Percentiles rank a stretch among this genome's conserved stretches.
phyloP scores from a whole-genome alignment of 768 basidiomycete species.

The Lactarius deliciosus region DNA sequence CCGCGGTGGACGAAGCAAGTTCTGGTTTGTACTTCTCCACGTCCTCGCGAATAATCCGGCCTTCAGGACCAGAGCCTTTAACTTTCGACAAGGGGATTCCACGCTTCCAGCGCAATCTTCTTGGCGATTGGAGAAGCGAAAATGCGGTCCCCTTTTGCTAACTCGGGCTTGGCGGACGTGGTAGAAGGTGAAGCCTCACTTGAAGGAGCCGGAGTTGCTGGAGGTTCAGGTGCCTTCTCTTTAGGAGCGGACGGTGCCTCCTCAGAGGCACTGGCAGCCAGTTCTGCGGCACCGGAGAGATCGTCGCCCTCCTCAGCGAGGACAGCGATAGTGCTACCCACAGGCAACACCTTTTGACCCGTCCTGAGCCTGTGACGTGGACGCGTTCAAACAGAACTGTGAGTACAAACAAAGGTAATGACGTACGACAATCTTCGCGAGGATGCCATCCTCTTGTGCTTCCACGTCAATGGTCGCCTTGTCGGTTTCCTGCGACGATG shows the following conservation, averaged over 20 bases:
- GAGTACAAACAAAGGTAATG: neutral
- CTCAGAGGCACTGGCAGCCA: constrained; percentile 64
- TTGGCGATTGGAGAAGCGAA: constrained; percentile 96
- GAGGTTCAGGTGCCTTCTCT: constrained; percentile 44
- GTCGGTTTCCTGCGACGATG: constrained; percentile 83
- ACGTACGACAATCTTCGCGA: constrained; percentile 95
- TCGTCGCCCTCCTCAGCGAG: constrained; percentile 96
- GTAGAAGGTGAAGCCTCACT: constrained; percentile 39
- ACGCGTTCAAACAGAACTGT: constrained; percentile 9
- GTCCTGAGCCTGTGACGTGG: constrained; percentile 58
- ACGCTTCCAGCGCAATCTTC: constrained; percentile 93
- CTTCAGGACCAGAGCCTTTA: constrained; percentile 91
- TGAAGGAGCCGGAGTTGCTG: constrained; percentile 40
- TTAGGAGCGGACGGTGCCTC: constrained; percentile 38
- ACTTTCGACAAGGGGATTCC: constrained; percentile 88
- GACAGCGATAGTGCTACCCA: constrained; percentile 89
- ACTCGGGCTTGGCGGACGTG: constrained; percentile 51
- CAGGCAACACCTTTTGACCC: constrained; percentile 83
- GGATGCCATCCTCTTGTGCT: constrained; percentile 94
- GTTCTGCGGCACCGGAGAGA: constrained; percentile 71
- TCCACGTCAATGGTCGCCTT: constrained; percentile 99
- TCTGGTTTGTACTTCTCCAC: constrained; percentile 83
- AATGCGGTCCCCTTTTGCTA: constrained; percentile 74
- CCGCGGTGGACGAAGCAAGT: constrained; percentile 45
- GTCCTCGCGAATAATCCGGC: constrained; percentile 92